A percentile compares a stretch with the other conserved stretches of the same genome.
phyloP scores from a whole-genome alignment of 257 asterid genomes.

The Buddleja alternifolia region DNA sequence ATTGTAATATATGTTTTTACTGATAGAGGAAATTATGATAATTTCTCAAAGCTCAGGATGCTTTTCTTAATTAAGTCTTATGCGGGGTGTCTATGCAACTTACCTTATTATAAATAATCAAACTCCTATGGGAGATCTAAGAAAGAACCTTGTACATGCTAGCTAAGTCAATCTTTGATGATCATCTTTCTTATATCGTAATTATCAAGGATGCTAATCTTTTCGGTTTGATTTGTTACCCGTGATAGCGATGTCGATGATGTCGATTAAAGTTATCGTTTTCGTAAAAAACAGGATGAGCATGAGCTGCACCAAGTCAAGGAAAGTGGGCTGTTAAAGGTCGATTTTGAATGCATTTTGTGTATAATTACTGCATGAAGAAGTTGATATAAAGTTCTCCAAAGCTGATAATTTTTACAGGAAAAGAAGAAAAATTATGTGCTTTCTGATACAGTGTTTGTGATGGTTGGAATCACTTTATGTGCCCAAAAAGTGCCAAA shows the following conservation, averaged over 20 bases:
- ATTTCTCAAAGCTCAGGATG: too few species aligned
- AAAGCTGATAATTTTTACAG: background rate
- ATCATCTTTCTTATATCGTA: constrained; percentile 30
- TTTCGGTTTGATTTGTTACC: background rate
- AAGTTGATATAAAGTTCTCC: constrained; percentile 16
- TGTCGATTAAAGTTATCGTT: constrained; percentile 15
- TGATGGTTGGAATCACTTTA: constrained; percentile 43
- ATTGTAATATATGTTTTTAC: too few species aligned
- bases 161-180: constrained; percentile 4
- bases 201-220: constrained; percentile 10
- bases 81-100: too few species aligned
- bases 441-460: constrained; percentile 23
- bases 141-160: too few species aligned
- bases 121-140: too few species aligned
- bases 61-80: too few species aligned
- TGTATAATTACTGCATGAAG: constrained; percentile 1
- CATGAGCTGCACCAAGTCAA: constrained; percentile 4
- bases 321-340: constrained; percentile 17
- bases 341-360: background rate
- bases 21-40: too few species aligned
- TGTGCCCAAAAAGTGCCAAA: constrained; percentile 40
- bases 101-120: too few species aligned
- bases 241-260: background rate
- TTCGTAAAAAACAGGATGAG: constrained; percentile 14
- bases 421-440: background rate